Conservation (phyloP, 106 monocot species). For the Dactylorhiza incarnata region DNA sequence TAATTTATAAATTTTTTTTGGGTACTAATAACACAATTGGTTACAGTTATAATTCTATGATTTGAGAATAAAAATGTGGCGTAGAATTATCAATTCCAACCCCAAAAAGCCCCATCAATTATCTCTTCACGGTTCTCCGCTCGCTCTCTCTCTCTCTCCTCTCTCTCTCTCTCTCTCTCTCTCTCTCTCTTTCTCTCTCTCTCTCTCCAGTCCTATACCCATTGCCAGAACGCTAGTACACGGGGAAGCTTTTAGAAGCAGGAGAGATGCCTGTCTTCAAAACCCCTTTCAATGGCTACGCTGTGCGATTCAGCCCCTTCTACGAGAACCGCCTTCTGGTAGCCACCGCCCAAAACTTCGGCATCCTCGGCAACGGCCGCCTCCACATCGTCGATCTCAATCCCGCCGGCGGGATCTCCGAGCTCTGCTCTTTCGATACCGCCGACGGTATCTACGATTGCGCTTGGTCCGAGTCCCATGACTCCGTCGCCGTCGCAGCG, state of each 20-base stretch:
- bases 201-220: neutral
- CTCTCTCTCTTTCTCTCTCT: no score
- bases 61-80: no score
- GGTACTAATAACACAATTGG: no score
- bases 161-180: no score
- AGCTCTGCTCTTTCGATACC: conserved; percentile 44
- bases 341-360: conserved; percentile 83
- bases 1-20: no score
- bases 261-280: conserved; percentile 60
- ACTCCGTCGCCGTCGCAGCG: conserved; percentile 47
- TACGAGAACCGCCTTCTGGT: conserved; percentile 61
- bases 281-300: conserved; percentile 72
- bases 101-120: no score
- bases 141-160: no score
- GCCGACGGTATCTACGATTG: conserved; percentile 68
- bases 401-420: conserved; percentile 39
- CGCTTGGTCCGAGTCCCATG: conserved; percentile 75
- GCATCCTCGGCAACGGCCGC: conserved; percentile 94
- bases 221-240: neutral
- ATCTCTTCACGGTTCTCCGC: no score
- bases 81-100: no score
- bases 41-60: no score
- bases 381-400: conserved; percentile 79
- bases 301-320: conserved; percentile 88
- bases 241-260: neutral